A percentile compares a stretch with the other conserved stretches of the same genome.
Conservation (phyloP, 495 filamentous ascomycete genomes). For the Trichoderma reesei region DNA sequence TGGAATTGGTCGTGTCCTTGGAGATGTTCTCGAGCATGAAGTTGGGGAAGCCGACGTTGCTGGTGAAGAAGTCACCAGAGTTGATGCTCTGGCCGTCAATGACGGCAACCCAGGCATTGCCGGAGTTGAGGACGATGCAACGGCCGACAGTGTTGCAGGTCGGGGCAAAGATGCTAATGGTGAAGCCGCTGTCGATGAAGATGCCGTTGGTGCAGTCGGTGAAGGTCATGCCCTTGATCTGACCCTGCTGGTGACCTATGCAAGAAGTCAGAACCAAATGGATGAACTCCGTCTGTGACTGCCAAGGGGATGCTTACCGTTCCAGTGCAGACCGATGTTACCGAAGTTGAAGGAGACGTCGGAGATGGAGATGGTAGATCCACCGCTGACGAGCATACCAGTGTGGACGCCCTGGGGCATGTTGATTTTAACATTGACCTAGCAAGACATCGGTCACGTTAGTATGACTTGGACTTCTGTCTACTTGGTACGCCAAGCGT, state of each 20-base stretch:
- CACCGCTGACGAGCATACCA: background rate
- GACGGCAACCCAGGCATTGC: slow-evolving; percentile 31
- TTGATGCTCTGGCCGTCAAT: slow-evolving; percentile 31
- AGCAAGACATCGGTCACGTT: background rate
- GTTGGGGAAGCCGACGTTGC: slow-evolving; percentile 23
- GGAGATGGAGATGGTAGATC: background rate
- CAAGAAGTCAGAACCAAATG: background rate
- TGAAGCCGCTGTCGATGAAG: slow-evolving; percentile 52
- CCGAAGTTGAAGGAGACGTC: background rate
- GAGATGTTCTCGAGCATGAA: slow-evolving; percentile 33
- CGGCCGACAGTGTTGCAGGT: slow-evolving; percentile 47
- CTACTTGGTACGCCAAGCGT: background rate
- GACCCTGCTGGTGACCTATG: slow-evolving; percentile 56
- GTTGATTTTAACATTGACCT: slow-evolving; percentile 4
- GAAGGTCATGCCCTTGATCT: slow-evolving; percentile 57
- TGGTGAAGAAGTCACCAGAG: slow-evolving; percentile 30
- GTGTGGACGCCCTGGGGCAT: background rate
- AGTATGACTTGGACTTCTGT: background rate
- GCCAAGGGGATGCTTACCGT: background rate
- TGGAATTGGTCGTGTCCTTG: slow-evolving; percentile 25
- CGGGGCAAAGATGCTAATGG: slow-evolving; percentile 36
- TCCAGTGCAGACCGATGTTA: slow-evolving; percentile 4
- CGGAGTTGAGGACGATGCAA: slow-evolving; percentile 45
- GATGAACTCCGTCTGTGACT: background rate
- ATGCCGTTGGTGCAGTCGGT: slow-evolving; percentile 46